A percentile compares a stretch with the other conserved stretches of the same genome.
These are phyloP conservation scores for Phytophthora constricta DNA, from an alignment of 352 stramenopile genomes.

Conservation along the genomic window DNA sequence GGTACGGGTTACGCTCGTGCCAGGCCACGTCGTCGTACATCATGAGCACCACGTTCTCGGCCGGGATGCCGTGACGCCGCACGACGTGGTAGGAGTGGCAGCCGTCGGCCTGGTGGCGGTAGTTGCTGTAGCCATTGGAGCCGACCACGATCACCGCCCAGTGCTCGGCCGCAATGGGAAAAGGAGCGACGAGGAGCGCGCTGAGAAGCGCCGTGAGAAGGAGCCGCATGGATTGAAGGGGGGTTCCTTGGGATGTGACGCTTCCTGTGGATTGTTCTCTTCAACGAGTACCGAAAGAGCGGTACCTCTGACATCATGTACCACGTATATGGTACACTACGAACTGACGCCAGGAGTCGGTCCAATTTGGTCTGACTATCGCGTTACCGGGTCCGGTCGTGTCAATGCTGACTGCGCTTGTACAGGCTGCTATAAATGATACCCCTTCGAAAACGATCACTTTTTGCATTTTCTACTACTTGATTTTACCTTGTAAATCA, in stretches of 20 bases:
- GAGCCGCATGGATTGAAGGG: background rate
- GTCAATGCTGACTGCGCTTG: too few species aligned
- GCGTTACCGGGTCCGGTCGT: too few species aligned
- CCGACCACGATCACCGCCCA: constrained; percentile 93
- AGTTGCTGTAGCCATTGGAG: constrained; percentile 91
- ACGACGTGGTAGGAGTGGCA: constrained; percentile 93
- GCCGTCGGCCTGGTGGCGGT: constrained; percentile 91
- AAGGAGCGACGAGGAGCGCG: constrained; percentile 24
- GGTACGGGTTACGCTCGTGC: constrained; percentile 85
- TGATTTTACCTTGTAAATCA: too few species aligned
- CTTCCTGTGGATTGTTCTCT: constrained; percentile 8
- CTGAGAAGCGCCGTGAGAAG: constrained; percentile 13
- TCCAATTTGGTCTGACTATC: background rate
- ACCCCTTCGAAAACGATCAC: too few species aligned
- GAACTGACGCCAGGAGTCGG: background rate
- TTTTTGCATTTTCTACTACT: too few species aligned
- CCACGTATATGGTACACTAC: background rate
- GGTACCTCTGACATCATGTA: too few species aligned
- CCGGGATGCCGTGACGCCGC: constrained; percentile 83
- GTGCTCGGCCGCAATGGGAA: constrained; percentile 54
- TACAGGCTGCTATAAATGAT: too few species aligned
- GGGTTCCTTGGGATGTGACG: background rate
- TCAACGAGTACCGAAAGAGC: constrained; percentile 1
- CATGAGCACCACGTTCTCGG: constrained; percentile 92
- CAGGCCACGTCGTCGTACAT: constrained; percentile 93